Percentiles rank a stretch among this genome's conserved stretches.
These are phyloP conservation scores for Sarocladium kiliense DNA, from an alignment of 2,329 filamentous ascomycete species.

Conservation along the genomic window DNA sequence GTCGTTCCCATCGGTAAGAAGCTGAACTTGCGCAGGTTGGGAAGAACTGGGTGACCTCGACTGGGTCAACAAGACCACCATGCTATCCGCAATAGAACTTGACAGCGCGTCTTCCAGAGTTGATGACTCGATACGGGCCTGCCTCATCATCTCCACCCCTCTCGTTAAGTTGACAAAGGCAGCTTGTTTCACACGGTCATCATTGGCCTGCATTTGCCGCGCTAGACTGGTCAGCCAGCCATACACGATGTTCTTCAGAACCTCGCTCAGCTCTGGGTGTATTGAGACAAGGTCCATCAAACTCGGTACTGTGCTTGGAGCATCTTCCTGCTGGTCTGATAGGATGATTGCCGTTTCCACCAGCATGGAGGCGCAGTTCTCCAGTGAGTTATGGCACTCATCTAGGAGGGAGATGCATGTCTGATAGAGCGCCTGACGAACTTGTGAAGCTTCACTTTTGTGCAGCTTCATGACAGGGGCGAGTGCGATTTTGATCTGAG, in stretches of 20 bases:
- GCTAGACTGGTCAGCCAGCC: constrained; percentile 79
- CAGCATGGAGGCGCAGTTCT: constrained; percentile 63
- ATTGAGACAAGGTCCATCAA: constrained; percentile 59
- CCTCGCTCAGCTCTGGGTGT: constrained; percentile 56
- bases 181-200: constrained; percentile 70
- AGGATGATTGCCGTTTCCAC: constrained; percentile 78
- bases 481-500: constrained; percentile 79
- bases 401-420: constrained; percentile 74
- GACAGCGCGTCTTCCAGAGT: constrained; percentile 64
- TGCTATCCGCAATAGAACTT: constrained; percentile 67
- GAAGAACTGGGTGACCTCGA: background rate
- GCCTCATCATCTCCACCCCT: constrained; percentile 60
- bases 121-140: constrained; percentile 58
- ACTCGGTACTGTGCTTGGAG: constrained; percentile 31
- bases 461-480: constrained; percentile 72
- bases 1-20: constrained; percentile 18
- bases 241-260: constrained; percentile 66
- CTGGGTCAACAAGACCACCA: constrained; percentile 37
- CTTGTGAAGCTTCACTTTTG: constrained; percentile 62
- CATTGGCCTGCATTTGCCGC: constrained; percentile 75
- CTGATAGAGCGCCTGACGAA: constrained; percentile 60
- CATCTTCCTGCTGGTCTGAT: constrained; percentile 21
- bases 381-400: constrained; percentile 69
- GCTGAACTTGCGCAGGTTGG: constrained; percentile 15
- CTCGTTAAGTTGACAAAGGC: constrained; percentile 73